Conservation (phyloP, 306 rosid species). For the Casuarina glauca region DNA sequence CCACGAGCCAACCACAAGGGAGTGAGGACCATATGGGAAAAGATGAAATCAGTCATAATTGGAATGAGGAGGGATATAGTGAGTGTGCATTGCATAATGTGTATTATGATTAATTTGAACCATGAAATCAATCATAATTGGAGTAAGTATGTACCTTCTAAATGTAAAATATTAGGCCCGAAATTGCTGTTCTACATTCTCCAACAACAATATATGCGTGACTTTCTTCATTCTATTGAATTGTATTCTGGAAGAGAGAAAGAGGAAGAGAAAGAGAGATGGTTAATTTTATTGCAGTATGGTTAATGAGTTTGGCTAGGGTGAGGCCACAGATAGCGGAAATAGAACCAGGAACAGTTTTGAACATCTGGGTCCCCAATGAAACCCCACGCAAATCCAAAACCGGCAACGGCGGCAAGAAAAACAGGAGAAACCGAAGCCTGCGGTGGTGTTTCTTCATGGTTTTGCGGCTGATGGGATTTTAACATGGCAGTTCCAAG, state of each 20-base stretch:
- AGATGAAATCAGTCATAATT: too few relatives aligned
- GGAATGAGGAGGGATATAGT: too few relatives aligned
- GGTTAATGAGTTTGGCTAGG: conserved; percentile 25
- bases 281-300: conserved; percentile 9
- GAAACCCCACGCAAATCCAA: not conserved
- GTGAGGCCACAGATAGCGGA: conserved; percentile 28
- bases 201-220: too few relatives aligned
- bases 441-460: conserved; percentile 38
- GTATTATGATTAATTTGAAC: too few relatives aligned
- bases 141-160: too few relatives aligned
- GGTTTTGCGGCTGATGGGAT: conserved; percentile 41
- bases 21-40: too few relatives aligned
- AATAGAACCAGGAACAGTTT: conserved; percentile 41
- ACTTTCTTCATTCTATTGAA: too few relatives aligned
- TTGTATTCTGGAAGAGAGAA: not conserved
- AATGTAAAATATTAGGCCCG: too few relatives aligned
- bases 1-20: too few relatives aligned
- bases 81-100: too few relatives aligned
- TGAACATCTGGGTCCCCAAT: conserved; percentile 43
- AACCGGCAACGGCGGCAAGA: not conserved
- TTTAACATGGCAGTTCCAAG: conserved; percentile 47
- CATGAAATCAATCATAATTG: too few relatives aligned
- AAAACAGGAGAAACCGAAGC: not conserved
- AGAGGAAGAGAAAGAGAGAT: not conserved
- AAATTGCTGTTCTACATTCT: too few relatives aligned